Conservation (phyloP, 768 basidiomycete genomes). For the Podaxis pistillaris region DNA sequence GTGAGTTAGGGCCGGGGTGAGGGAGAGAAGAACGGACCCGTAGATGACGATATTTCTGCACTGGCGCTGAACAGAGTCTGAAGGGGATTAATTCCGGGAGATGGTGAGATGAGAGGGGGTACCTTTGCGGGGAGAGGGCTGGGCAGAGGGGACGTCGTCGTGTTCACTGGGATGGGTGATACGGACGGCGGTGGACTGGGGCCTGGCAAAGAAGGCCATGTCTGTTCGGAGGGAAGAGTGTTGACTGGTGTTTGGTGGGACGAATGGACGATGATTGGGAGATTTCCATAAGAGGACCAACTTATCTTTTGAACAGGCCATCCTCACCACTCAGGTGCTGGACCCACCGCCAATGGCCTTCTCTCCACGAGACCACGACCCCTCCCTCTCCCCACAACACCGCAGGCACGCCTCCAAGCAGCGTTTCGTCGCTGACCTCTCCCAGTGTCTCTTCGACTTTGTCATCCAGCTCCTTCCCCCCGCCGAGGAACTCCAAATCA, state of each 20-base stretch:
- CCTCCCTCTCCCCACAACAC: constrained; percentile 29
- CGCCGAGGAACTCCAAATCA: constrained; percentile 85
- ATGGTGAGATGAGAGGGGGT: constrained; percentile 18
- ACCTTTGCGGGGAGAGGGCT: constrained; percentile 50
- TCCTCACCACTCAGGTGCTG: neutral
- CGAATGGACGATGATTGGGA: neutral
- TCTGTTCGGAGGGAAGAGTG: neutral
- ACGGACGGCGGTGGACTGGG: constrained; percentile 64
- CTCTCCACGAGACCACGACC: constrained; percentile 24
- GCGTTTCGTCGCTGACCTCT: constrained; percentile 77
- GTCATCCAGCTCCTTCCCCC: constrained; percentile 91
- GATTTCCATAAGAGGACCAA: neutral
- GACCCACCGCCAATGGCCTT: neutral
- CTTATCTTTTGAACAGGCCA: neutral
- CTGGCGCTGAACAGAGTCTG: constrained; percentile 72
- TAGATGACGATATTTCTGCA: constrained; percentile 92
- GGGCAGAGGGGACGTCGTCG: constrained; percentile 24
- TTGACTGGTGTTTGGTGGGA: neutral
- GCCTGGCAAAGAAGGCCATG: constrained; percentile 73
- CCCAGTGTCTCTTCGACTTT: constrained; percentile 90
- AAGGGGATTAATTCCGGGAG: neutral
- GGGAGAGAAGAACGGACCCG: constrained; percentile 62
- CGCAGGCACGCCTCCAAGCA: constrained; percentile 49
- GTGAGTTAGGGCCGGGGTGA: neutral
- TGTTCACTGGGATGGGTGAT: constrained; percentile 63